These are phyloP conservation scores for Syzygium oleosum DNA, from an alignment of 345 rosid species.

Conservation along the genomic window DNA sequence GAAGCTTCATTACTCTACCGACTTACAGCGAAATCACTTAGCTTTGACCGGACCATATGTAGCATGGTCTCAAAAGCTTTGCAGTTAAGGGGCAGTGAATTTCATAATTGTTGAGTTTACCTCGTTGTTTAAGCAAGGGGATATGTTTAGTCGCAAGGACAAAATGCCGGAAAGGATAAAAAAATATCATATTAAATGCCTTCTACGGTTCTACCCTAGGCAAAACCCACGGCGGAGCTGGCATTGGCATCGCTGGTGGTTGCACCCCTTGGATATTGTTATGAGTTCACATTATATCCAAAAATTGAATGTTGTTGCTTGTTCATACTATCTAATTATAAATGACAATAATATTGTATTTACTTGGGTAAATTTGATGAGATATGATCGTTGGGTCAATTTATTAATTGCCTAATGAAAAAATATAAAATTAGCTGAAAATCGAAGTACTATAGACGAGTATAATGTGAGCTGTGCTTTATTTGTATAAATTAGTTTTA, in stretches of 20 bases:
- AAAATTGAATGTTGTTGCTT: neutral
- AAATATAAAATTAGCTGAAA: neutral
- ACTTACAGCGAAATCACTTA: neutral
- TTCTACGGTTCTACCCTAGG: no score
- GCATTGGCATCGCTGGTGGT: neutral
- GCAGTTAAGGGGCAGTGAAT: neutral
- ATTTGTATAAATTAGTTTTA: no score
- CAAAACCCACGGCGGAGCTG: neutral
- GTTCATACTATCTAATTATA: no score
- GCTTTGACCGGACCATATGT: neutral
- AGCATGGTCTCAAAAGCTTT: neutral
- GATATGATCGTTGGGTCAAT: neutral
- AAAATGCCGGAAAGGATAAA: no score
- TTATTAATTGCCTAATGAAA: neutral
- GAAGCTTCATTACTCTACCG: neutral
- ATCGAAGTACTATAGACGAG: neutral
- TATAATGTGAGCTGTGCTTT: neutral
- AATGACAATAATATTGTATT: no score
- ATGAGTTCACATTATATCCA: neutral
- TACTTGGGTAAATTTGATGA: neutral
- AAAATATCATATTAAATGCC: neutral
- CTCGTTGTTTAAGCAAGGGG: no score
- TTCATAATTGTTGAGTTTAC: fast-evolving
- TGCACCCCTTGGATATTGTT: neutral
- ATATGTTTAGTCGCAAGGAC: no score